phyloP scores from a whole-genome alignment of 257 asterid species.

The Plectranthus barbatus region DNA sequence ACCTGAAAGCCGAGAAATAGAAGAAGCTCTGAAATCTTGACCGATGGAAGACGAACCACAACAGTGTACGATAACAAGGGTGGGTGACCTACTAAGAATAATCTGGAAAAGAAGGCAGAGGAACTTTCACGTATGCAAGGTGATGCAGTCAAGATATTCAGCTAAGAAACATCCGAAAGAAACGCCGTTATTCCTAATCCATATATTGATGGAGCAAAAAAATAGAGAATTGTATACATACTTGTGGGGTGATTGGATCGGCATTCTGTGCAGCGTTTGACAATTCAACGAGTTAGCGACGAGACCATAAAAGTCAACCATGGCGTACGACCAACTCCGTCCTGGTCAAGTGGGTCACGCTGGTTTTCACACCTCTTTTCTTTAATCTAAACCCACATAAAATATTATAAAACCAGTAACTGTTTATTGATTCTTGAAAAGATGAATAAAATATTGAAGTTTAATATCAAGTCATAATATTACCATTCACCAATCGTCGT shows the following conservation, averaged over 20 bases:
- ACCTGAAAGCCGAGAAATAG: constrained; percentile 2
- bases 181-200: not conserved
- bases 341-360: not conserved
- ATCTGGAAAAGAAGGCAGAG: not conserved
- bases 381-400: not conserved
- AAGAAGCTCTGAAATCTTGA: too few species aligned
- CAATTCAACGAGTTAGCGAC: not conserved
- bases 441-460: too few species aligned
- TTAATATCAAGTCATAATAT: too few species aligned
- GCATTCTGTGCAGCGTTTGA: not conserved
- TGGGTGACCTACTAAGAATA: not conserved
- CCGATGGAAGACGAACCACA: too few species aligned
- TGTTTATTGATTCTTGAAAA: too few species aligned
- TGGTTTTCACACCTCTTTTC: not conserved
- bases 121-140: not conserved
- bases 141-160: not conserved
- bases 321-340: not conserved
- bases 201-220: not conserved
- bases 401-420: not conserved
- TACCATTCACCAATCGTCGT: too few species aligned
- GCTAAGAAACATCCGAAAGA: not conserved
- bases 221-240: not conserved
- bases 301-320: constrained; percentile 17
- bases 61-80: too few species aligned
- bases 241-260: not conserved